These are phyloP conservation scores for Malassezia globosa DNA, from an alignment of 1,284 basidiomycete genomes.

Conservation along the genomic window DNA sequence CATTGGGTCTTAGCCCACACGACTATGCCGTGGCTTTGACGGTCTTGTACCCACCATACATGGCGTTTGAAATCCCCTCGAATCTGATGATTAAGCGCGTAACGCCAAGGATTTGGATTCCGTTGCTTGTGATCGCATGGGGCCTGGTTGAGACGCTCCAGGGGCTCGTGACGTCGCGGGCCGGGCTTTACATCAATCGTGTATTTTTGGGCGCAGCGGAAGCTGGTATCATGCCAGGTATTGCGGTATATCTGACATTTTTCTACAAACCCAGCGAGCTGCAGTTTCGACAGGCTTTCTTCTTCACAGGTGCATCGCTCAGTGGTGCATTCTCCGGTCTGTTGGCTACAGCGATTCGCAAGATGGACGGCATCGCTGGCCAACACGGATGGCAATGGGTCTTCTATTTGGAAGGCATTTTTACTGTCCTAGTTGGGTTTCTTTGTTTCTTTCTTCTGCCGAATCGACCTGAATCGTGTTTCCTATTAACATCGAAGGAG, in stretches of 20 bases:
- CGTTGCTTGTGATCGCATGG: slow-evolving; percentile 29
- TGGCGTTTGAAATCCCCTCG: slow-evolving; percentile 35
- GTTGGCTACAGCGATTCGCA: slow-evolving; percentile 31
- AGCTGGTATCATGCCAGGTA: slow-evolving; percentile 32
- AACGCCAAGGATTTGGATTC: slow-evolving; percentile 31
- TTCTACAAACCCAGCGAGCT: slow-evolving; percentile 39
- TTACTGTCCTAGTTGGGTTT: slow-evolving; percentile 33
- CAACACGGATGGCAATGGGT: slow-evolving; percentile 32
- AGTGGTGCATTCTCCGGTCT: slow-evolving; percentile 36
- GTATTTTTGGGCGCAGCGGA: slow-evolving; percentile 33
- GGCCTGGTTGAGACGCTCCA: slow-evolving; percentile 25
- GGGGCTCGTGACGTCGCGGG: slow-evolving; percentile 27
- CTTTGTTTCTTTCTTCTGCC: slow-evolving; percentile 28
- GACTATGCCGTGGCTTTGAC: slow-evolving; percentile 15
- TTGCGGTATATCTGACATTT: slow-evolving; percentile 36
- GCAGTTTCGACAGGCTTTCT: slow-evolving; percentile 36
- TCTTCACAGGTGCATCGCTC: slow-evolving; percentile 36
- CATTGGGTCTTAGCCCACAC: neutral
- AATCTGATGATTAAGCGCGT: slow-evolving; percentile 34
- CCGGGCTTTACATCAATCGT: slow-evolving; percentile 35
- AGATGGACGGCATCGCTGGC: slow-evolving; percentile 30
- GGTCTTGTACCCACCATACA: slow-evolving; percentile 44
- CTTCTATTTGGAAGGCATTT: slow-evolving; percentile 36
- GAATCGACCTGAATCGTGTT: slow-evolving; percentile 24
- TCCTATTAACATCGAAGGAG: slow-evolving; percentile 28